A percentile compares a stretch with the other conserved stretches of the same genome.
Conservation (phyloP, 768 basidiomycete genomes). For the Coprinopsis strossmayeri region DNA sequence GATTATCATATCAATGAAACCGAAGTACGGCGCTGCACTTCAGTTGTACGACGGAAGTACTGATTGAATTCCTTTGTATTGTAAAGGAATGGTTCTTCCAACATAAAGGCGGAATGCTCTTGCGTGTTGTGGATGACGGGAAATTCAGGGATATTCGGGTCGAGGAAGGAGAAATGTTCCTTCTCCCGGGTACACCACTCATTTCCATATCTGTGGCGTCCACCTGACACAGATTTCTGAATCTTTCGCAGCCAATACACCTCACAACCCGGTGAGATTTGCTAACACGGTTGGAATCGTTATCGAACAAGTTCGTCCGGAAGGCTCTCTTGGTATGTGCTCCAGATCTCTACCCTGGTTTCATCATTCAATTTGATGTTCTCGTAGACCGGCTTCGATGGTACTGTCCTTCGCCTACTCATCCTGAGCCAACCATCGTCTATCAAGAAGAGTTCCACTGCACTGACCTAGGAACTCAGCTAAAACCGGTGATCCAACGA, state of each 20-base stretch:
- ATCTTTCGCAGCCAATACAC: slow-evolving; percentile 71
- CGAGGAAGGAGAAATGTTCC: slow-evolving; percentile 94
- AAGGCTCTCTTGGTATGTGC: slow-evolving; percentile 56
- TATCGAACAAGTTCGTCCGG: slow-evolving; percentile 78
- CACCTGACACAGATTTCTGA: background rate
- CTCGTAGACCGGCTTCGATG: slow-evolving; percentile 78
- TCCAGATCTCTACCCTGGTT: background rate
- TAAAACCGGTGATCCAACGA: slow-evolving; percentile 83
- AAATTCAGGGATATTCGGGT: slow-evolving; percentile 82
- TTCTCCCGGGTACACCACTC: slow-evolving; percentile 66
- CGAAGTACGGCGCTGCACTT: slow-evolving; percentile 48
- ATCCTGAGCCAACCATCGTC: slow-evolving; percentile 34
- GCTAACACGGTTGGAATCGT: slow-evolving; percentile 90
- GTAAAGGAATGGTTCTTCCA: slow-evolving; percentile 96
- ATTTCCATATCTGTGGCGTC: no score
- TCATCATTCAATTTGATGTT: background rate
- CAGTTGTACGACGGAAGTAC: background rate
- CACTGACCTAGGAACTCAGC: slow-evolving; percentile 85
- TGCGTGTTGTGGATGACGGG: slow-evolving; percentile 78
- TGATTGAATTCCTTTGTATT: background rate
- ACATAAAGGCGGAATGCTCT: slow-evolving; percentile 87
- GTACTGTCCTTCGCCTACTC: slow-evolving; percentile 72
- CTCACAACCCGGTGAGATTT: slow-evolving; percentile 92
- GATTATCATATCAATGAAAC: slow-evolving; percentile 97
- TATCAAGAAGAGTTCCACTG: slow-evolving; percentile 80